These are phyloP conservation scores for Ilyonectria destructans DNA, from an alignment of 2,329 filamentous ascomycete genomes.

Conservation along the genomic window DNA sequence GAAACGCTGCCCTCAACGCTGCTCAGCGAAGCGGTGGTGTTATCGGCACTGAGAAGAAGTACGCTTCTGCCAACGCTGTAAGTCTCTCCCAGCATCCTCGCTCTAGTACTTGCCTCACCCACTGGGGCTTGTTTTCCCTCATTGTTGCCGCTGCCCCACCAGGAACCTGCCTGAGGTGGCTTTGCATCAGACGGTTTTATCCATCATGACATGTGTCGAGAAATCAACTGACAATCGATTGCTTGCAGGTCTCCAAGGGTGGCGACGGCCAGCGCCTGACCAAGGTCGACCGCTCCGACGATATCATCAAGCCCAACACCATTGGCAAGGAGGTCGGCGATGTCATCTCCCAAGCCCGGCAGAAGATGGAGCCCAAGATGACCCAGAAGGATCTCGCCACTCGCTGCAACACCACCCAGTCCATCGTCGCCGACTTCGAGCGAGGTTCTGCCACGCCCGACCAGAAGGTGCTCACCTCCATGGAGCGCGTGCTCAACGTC, in stretches of 20 bases:
- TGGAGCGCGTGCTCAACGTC: slow-evolving; percentile 90
- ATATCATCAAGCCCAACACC: slow-evolving; percentile 97
- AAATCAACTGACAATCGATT: slow-evolving; percentile 36
- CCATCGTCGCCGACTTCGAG: slow-evolving; percentile 89
- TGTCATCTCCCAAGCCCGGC: slow-evolving; percentile 85
- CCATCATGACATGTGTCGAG: not conserved
- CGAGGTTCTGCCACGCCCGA: slow-evolving; percentile 83
- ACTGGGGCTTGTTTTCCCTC: slow-evolving; percentile 9
- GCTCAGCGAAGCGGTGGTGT: slow-evolving; percentile 86
- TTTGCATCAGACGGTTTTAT: slow-evolving; percentile 5
- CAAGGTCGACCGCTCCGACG: slow-evolving; percentile 97
- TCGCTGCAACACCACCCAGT: slow-evolving; percentile 89
- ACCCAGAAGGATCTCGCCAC: slow-evolving; percentile 91
- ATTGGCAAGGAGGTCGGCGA: slow-evolving; percentile 86
- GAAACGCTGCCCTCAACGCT: slow-evolving; percentile 88
- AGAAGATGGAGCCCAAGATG: slow-evolving; percentile 92
- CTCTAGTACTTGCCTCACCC: slow-evolving; percentile 5
- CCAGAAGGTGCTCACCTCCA: slow-evolving; percentile 83
- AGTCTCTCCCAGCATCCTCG: slow-evolving; percentile 33
- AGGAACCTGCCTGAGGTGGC: not conserved
- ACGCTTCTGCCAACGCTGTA: slow-evolving; percentile 78
- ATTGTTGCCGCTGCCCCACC: slow-evolving; percentile 17
- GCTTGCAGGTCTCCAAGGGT: slow-evolving; percentile 44
- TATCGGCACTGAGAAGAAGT: slow-evolving; percentile 94
- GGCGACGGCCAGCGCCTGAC: slow-evolving; percentile 94